Evolutionary conservation across 345 rosid genomes (phyloP).

Genomic region (Acer campestre): DNA sequence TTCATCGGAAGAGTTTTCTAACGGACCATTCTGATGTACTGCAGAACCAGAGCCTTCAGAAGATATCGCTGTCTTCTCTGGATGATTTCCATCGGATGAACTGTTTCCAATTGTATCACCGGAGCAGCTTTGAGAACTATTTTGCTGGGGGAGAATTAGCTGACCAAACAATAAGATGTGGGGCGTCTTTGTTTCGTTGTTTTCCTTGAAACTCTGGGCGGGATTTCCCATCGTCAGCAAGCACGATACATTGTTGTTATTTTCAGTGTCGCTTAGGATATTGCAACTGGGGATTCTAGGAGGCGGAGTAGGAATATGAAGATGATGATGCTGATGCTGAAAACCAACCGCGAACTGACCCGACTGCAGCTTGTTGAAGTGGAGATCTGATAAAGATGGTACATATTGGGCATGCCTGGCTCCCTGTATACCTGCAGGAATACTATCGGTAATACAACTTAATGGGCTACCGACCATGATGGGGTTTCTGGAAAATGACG

Average conservation of each 20-base stretch:
- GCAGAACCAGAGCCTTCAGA: conserved; percentile 67
- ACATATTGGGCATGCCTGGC: conserved; percentile 98
- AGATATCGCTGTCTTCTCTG: conserved; percentile 48
- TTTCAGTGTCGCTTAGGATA: conserved; percentile 29
- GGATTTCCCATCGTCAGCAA: conserved; percentile 66
- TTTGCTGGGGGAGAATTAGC: conserved; percentile 68
- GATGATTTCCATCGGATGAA: conserved; percentile 47
- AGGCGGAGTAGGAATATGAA: conserved; percentile 32
- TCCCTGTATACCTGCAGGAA: conserved; percentile 99
- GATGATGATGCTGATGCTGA: conserved; percentile 39
- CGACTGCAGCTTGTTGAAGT: conserved; percentile 56
- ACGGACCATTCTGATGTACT: conserved; percentile 37
- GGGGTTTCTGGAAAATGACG: conserved; percentile 66
- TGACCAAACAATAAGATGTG: conserved; percentile 87
- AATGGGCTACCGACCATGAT: conserved; percentile 62
- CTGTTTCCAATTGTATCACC: conserved; percentile 53
- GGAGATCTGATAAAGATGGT: conserved; percentile 73
- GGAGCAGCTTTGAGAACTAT: conserved; percentile 62
- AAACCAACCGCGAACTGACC: conserved; percentile 49
- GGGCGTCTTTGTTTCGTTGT: conserved; percentile 50
- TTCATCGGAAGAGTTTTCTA: conserved; percentile 66
- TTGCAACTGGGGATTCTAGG: conserved; percentile 34
- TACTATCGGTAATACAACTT: conserved; percentile 65
- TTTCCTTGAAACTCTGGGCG: conserved; percentile 37
- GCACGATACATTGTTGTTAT: conserved; percentile 51